Base-by-base conservation (phyloP, 148 eudicot genomes). In the Amaranthus hypochondriacus region DNA sequence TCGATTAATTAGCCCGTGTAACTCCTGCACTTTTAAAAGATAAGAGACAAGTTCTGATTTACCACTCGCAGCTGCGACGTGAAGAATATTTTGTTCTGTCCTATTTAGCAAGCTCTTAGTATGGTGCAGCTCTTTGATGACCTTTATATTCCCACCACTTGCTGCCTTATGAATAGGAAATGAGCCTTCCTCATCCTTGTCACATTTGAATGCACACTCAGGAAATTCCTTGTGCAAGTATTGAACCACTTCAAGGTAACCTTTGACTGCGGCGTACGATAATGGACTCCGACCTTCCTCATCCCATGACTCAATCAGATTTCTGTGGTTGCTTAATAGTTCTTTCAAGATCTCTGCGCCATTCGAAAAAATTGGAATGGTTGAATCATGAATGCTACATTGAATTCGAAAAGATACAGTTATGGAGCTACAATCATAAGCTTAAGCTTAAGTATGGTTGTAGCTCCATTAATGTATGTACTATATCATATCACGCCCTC, bases 81-180 rank as follows among this genome's bases (percentile, higher is more conserved):
- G 81, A 55, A 79, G 77, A 13, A 79, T 79, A 62, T 79, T 79
- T 18, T 79, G 73, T 28, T 62, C 77, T 51, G 61, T 59, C 51
- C 64, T 11, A 61, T 73, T 79, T 9, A 69, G 55, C 74, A 79
- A 52, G 0, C 51, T 21, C 18, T 21, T 60, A 11, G 74, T 68
- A 12, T 44, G 12, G 9, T 48, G 66, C 56, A 77, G 69, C 53
- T 39, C 62, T 73, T 56, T 48, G 48, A 77, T 42, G 58, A 72
- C 61, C 58, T 65, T 66, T 48, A 77, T 48, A 43, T 77, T 56
- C 9, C 80, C 76, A 9, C 76, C 71, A 21, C 68, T 62, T 10
- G 66, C 64, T 15, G 81, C 77, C 53, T 14, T 44, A 53, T 79
- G 81, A 54, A 79, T 62, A 4, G 81, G 81, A 15, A 67, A 73